Conservation (phyloP, 306 rosid species). For the Neltuma alba region DNA sequence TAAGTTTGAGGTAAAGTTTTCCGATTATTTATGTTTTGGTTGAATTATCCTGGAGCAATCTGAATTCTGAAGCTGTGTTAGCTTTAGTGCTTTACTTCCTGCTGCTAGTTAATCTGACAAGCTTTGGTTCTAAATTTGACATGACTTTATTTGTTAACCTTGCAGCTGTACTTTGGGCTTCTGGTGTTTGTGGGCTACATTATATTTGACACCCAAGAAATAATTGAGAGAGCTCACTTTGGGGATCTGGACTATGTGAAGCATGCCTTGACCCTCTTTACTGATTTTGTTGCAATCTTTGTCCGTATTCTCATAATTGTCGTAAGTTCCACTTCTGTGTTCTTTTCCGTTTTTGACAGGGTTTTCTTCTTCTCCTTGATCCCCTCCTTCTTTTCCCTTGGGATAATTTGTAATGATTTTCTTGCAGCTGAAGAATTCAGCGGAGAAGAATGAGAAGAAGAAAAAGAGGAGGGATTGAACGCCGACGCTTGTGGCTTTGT, state of each 20-base stretch:
- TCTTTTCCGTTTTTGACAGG: neutral
- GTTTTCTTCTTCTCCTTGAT: neutral
- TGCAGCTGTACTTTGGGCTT: conserved; percentile 92
- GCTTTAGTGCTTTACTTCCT: neutral
- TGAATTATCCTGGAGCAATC: neutral
- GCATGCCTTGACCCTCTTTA: conserved; percentile 81
- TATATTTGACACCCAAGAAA: conserved; percentile 85
- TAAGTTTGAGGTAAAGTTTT: conserved; percentile 71
- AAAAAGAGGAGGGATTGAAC: conserved; percentile 64
- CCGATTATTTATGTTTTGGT: neutral
- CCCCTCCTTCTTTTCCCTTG: neutral
- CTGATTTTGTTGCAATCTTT: conserved; percentile 76
- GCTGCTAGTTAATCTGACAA: conserved; percentile 3
- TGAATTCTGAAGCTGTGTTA: neutral
- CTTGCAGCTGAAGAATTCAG: conserved; percentile 63
- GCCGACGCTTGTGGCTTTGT: neutral
- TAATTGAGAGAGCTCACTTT: conserved; percentile 79
- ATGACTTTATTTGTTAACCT: neutral
- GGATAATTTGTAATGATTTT: neutral
- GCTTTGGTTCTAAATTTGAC: neutral
- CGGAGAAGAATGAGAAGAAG: conserved; percentile 62
- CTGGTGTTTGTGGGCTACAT: conserved; percentile 78
- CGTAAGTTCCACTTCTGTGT: conserved; percentile 44
- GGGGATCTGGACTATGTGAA: conserved; percentile 89
- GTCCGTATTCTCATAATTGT: conserved; percentile 72